Evolutionary conservation across 306 rosid genomes (phyloP).

Genomic region (Fragaria nilgerrensis): DNA sequence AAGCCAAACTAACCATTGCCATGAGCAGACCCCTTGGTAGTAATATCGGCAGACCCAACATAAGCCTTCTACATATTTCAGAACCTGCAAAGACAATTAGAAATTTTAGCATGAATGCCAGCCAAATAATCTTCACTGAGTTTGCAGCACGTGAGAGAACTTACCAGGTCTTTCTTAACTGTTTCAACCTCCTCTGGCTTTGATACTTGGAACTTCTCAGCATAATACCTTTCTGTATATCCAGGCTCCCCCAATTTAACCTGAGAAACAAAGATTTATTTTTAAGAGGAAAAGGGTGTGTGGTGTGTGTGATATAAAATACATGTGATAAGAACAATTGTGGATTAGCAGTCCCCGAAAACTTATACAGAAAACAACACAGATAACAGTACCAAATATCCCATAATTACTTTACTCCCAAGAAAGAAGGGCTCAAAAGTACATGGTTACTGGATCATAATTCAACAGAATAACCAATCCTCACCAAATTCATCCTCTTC

Average conservation of each 20-base stretch:
- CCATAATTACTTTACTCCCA: background rate
- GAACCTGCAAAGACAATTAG: conserved; percentile 51
- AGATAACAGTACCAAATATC: background rate
- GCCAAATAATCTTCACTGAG: conserved; percentile 6
- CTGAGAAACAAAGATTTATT: conserved; percentile 36
- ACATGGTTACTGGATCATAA: background rate
- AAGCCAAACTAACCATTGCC: conserved; percentile 72
- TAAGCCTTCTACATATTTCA: conserved; percentile 91
- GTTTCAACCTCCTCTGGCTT: conserved; percentile 57
- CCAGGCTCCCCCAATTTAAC: conserved; percentile 95
- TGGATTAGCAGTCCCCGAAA: background rate
- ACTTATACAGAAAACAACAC: background rate
- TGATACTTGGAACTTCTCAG: conserved; percentile 74
- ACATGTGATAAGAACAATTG: background rate
- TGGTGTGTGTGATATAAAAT: no score
- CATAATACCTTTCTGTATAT: conserved; percentile 89
- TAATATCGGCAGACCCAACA: conserved; percentile 98
- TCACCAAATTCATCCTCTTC: background rate
- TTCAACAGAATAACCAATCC: background rate
- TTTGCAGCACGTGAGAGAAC: conserved; percentile 11
- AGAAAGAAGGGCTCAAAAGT: background rate
- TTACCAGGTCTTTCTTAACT: conserved; percentile 56
- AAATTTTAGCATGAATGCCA: background rate
- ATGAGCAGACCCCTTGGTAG: conserved; percentile 96
- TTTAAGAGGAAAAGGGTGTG: background rate